Conservation (phyloP, 768 basidiomycete genomes). For the Tylopilus subfusipes region DNA sequence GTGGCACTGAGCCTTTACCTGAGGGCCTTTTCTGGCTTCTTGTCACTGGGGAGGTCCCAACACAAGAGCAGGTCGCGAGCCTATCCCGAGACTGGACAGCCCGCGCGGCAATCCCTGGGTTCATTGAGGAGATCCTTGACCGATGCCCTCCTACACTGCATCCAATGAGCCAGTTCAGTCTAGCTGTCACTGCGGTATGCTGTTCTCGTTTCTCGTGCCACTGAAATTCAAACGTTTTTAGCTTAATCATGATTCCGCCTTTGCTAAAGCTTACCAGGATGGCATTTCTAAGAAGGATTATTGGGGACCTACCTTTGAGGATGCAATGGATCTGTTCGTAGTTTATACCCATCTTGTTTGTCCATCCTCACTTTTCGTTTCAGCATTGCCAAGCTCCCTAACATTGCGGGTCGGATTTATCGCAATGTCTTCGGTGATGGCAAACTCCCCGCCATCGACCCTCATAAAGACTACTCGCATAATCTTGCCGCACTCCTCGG, state of each 20-base stretch:
- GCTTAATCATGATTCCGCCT: slow-evolving; percentile 94
- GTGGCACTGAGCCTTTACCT: slow-evolving; percentile 87
- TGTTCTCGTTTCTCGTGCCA: not conserved
- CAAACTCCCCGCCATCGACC: slow-evolving; percentile 84
- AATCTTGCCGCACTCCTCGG: slow-evolving; percentile 91
- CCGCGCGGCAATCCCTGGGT: slow-evolving; percentile 84
- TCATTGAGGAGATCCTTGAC: slow-evolving; percentile 96
- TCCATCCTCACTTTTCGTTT: slow-evolving; percentile 2
- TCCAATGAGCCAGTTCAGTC: slow-evolving; percentile 97
- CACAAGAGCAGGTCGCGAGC: slow-evolving; percentile 79
- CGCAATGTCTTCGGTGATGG: slow-evolving; percentile 85
- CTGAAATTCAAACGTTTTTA: slow-evolving; percentile 26
- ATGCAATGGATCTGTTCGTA: slow-evolving; percentile 78
- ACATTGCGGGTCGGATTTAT: slow-evolving; percentile 91
- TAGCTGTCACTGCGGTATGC: slow-evolving; percentile 89
- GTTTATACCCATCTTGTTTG: not conserved
- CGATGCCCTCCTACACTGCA: slow-evolving; percentile 90
- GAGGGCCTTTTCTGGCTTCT: slow-evolving; percentile 96
- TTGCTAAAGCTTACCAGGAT: slow-evolving; percentile 90
- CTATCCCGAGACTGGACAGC: slow-evolving; percentile 95
- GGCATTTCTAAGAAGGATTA: slow-evolving; percentile 95
- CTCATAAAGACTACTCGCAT: slow-evolving; percentile 79
- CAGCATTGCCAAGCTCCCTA: slow-evolving; percentile 94
- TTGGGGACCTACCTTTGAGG: slow-evolving; percentile 93
- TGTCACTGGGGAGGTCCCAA: slow-evolving; percentile 92